These are phyloP conservation scores for Colletotrichum ledebouriae DNA, from an alignment of 2,329 filamentous ascomycete genomes.

Conservation along the genomic window DNA sequence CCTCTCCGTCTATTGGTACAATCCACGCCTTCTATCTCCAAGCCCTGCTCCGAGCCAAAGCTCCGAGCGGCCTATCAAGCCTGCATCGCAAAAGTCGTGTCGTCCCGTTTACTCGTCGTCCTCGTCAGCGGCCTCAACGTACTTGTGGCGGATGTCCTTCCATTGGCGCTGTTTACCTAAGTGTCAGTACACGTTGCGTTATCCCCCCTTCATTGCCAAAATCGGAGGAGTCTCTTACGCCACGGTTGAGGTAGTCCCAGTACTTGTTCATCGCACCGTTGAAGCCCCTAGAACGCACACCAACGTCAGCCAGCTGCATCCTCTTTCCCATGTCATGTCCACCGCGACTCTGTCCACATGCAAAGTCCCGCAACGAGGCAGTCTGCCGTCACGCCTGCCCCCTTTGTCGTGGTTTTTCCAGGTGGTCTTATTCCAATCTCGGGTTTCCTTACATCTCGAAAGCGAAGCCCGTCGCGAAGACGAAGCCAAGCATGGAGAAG, in stretches of 20 bases:
- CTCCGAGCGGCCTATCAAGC: conserved; percentile 12
- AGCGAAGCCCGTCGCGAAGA: conserved; percentile 90
- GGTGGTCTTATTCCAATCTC: background rate
- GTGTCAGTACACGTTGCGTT: conserved; percentile 48
- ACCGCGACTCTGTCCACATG: background rate
- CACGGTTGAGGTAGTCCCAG: conserved; percentile 93
- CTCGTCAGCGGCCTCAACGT: conserved; percentile 79
- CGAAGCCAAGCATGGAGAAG: conserved; percentile 85
- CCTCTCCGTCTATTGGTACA: conserved; percentile 44
- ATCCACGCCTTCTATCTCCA: conserved; percentile 8
- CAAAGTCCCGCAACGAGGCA: background rate
- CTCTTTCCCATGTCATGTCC: background rate
- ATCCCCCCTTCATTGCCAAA: background rate
- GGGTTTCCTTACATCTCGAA: conserved; percentile 84
- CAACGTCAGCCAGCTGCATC: conserved; percentile 25
- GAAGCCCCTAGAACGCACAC: conserved; percentile 73
- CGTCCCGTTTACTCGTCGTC: conserved; percentile 63
- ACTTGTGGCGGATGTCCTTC: conserved; percentile 98
- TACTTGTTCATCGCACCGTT: conserved; percentile 85
- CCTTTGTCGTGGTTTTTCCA: background rate
- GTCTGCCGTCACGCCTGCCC: background rate
- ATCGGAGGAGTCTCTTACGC: conserved; percentile 71
- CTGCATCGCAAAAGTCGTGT: conserved; percentile 42
- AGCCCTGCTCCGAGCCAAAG: conserved; percentile 20
- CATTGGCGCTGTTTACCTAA: conserved; percentile 84